A percentile compares a stretch with the other conserved stretches of the same genome.
Conservation (phyloP, 179 eudicot genomes). For the Beta corolliflora region DNA sequence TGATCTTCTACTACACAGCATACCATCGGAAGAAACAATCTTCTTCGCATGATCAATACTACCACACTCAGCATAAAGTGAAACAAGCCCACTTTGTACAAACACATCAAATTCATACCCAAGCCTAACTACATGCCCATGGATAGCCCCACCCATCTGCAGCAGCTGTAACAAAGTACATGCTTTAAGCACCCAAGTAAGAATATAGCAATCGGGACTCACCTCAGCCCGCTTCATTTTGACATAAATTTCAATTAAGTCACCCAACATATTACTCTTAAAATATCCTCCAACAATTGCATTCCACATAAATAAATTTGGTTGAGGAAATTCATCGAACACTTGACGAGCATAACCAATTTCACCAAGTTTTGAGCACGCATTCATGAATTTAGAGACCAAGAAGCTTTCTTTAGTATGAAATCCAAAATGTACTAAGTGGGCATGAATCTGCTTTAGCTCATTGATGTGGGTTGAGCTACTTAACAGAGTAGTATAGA, state of each 20-base stretch:
- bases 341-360: slow-evolving; percentile 26
- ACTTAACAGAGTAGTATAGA: slow-evolving; percentile 35
- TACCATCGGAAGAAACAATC: slow-evolving; percentile 47
- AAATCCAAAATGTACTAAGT: slow-evolving; percentile 39
- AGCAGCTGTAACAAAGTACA: slow-evolving; percentile 40
- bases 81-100: slow-evolving; percentile 61
- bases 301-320: slow-evolving; percentile 59
- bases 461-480: slow-evolving; percentile 36
- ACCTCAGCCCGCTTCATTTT: slow-evolving; percentile 53
- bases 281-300: slow-evolving; percentile 62
- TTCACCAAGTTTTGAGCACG: slow-evolving; percentile 36
- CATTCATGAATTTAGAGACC: slow-evolving; percentile 51
- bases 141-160: slow-evolving; percentile 50
- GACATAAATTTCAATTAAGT: slow-evolving; percentile 42
- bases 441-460: slow-evolving; percentile 54
- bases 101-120: slow-evolving; percentile 53
- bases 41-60: slow-evolving; percentile 48
- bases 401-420: slow-evolving; percentile 43
- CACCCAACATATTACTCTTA: slow-evolving; percentile 36
- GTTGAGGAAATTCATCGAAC: slow-evolving; percentile 48
- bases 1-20: slow-evolving; percentile 31
- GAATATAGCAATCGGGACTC: slow-evolving; percentile 55
- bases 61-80: slow-evolving; percentile 62
- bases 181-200: slow-evolving; percentile 61
- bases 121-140: slow-evolving; percentile 50